Evolutionary conservation across 352 stramenopile species (phyloP), one percentile per base, ranked within the genome.

Genomic region (Globisporangium yorkense): DNA sequence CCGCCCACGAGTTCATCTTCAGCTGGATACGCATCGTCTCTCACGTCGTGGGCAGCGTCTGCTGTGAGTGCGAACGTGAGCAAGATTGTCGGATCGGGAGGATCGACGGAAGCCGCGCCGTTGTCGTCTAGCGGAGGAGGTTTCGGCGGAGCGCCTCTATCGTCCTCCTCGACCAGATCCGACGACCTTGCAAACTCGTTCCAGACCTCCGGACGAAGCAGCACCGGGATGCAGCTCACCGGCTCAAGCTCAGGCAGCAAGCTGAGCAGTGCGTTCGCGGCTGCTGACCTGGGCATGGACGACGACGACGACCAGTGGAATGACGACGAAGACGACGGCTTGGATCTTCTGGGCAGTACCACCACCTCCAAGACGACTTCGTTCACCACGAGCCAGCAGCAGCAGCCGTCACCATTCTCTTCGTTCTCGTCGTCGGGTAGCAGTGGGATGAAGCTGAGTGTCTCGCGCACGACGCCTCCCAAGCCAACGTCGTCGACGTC

Each of bases 21-120:
- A n/a, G 31, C 3, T 5, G 74, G 79, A 31, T 92, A 89, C 44
- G 77, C 76, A 12, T 79, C 77, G 15, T 88, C 77, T 15, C 56
- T 92, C 6, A 88, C 77, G 15, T 86, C 80, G n/a, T 92, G 82
- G 82, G 82, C 82, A 10, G 75, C 82, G 1, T 89, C 82, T 0
- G 74, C 76, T 35, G 80, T 92, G 50, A 67, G 59, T 5, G 84
- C 80, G 7, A 89, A 88, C 45, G 80, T 89, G 43, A 72, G 73
- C 45, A 87, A 87, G 64, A 73, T 88, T 18, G 79, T 88, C 13
- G 75, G 74, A n/a, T 66, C 62, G 21, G 75, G 59, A 15, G 61
- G 70, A 2, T 71, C 55, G 3, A 51, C 47, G 18, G 43, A 43
- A 21, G 49, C 39, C 21, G 40, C 48, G 31, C 51, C 56, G 20